These are phyloP conservation scores for Quercus rubra DNA, from an alignment of 306 rosid species.

Conservation along the genomic window DNA sequence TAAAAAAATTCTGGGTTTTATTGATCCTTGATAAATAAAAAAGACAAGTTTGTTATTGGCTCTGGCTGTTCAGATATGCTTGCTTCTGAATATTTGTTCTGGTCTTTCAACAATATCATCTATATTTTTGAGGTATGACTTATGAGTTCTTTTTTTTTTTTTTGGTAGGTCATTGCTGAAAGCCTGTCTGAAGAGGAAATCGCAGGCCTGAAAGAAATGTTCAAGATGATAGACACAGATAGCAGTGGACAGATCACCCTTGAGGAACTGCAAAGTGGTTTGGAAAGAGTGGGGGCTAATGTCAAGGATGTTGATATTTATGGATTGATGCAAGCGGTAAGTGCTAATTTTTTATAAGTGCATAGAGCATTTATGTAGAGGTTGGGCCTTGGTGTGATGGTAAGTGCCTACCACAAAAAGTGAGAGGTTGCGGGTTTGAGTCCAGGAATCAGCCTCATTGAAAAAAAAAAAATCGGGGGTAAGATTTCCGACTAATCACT, in stretches of 20 bases:
- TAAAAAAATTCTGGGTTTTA: neutral
- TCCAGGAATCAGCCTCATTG: too few relatives aligned
- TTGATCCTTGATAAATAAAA: neutral
- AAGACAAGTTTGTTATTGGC: neutral
- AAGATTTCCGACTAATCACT: too few relatives aligned
- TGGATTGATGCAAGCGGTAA: conserved; percentile 85
- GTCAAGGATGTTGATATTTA: conserved; percentile 78
- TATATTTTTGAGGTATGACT: conserved; percentile 26
- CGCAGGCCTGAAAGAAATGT: conserved; percentile 91
- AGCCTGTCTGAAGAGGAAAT: conserved; percentile 91
- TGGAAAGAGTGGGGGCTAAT: conserved; percentile 77
- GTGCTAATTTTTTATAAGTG: conserved; percentile 21
- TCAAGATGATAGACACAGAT: conserved; percentile 87
- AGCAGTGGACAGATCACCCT: conserved; percentile 83
- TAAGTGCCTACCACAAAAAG: neutral
- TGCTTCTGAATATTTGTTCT: neutral
- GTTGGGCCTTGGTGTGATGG: too few relatives aligned
- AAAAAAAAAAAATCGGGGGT: too few relatives aligned
- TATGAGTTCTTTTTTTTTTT: neutral
- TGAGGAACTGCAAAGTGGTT: conserved; percentile 84
- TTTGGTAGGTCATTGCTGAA: conserved; percentile 81
- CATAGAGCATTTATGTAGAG: neutral
- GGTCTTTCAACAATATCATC: neutral
- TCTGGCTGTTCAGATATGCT: neutral
- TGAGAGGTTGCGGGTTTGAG: too few relatives aligned